phyloP scores from a whole-genome alignment of 2,329 filamentous ascomycete species.

The Pseudogymnoascus sp. region DNA sequence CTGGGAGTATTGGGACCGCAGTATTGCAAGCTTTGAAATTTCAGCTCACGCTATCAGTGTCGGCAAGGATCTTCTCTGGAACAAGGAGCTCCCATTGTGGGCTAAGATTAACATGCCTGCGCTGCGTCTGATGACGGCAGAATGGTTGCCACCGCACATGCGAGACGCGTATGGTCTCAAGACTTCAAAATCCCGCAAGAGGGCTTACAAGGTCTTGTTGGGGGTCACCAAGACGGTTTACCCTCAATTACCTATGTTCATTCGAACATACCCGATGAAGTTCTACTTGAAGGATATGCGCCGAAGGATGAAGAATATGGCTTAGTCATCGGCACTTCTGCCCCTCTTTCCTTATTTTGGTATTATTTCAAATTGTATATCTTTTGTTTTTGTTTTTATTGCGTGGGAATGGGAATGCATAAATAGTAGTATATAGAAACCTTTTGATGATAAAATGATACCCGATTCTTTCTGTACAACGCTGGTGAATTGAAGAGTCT shows the following conservation, averaged over 20 bases:
- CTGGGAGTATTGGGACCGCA: constrained; percentile 29
- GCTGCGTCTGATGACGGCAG: constrained; percentile 23
- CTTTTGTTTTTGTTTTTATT: neutral
- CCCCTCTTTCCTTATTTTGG: neutral
- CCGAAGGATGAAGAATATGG: constrained; percentile 3
- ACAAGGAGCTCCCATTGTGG: constrained; percentile 22
- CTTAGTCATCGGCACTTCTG: neutral
- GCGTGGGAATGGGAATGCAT: neutral
- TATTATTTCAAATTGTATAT: neutral
- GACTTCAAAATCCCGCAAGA: neutral
- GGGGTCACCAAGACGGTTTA: constrained; percentile 28
- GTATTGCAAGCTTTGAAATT: constrained; percentile 25
- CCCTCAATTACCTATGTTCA: constrained; percentile 27
- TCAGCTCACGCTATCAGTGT: constrained; percentile 28
- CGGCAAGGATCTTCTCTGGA: constrained; percentile 25
- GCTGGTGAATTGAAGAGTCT: neutral
- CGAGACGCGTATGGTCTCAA: constrained; percentile 24
- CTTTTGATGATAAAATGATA: neutral
- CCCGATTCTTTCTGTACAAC: neutral
- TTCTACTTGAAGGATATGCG: constrained; percentile 27
- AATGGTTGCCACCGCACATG: constrained; percentile 24
- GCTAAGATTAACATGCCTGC: constrained; percentile 21
- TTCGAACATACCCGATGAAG: constrained; percentile 25
- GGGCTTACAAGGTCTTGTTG: neutral
- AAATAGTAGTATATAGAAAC: neutral